Percentiles rank a stretch among this genome's conserved stretches.
Evolutionary conservation across 2,329 filamentous ascomycete species (phyloP).

Genomic region (Pseudocercospora ulei): DNA sequence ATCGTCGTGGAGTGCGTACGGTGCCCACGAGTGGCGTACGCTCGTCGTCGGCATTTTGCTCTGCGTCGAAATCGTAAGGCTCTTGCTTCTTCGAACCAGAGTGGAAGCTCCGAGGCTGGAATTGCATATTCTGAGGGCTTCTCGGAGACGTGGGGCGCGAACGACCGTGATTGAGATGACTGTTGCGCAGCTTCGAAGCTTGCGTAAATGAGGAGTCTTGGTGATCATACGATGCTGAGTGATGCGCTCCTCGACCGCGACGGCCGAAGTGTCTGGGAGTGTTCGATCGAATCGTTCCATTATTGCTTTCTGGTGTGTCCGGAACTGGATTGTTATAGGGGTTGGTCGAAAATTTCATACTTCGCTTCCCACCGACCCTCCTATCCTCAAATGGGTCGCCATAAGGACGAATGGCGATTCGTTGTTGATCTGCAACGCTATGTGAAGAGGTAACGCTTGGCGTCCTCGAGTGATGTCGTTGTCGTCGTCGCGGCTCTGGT

Average conservation of each 20-base stretch:
- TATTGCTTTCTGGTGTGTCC: conserved; percentile 38
- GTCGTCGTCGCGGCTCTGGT: conserved; percentile 50
- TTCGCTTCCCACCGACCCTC: conserved; percentile 65
- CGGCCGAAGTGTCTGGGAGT: conserved; percentile 74
- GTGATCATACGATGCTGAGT: conserved; percentile 61
- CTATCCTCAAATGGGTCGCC: conserved; percentile 55
- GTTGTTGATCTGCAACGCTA: conserved; percentile 55
- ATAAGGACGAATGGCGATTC: conserved; percentile 52
- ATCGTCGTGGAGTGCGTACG: conserved; percentile 18
- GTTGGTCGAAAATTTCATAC: conserved; percentile 88
- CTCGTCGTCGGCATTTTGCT: conserved; percentile 76
- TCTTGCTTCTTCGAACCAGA: conserved; percentile 47
- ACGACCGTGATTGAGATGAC: conserved; percentile 36
- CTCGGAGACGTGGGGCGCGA: conserved; percentile 59
- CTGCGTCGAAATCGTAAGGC: conserved; percentile 63
- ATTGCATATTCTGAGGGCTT: conserved; percentile 43
- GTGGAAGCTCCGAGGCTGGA: conserved; percentile 32
- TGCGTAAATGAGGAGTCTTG: conserved; percentile 70
- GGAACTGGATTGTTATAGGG: conserved; percentile 51
- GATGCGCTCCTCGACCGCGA: conserved; percentile 61
- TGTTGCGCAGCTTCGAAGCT: conserved; percentile 54
- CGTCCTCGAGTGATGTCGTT: conserved; percentile 83
- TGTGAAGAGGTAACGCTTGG: conserved; percentile 78
- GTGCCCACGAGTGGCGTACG: conserved; percentile 63
- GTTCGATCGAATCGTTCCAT: conserved; percentile 43